Evolutionary conservation across 164 flowering plant species (phyloP).

Genomic region (Chloranthus sessilifolius): DNA sequence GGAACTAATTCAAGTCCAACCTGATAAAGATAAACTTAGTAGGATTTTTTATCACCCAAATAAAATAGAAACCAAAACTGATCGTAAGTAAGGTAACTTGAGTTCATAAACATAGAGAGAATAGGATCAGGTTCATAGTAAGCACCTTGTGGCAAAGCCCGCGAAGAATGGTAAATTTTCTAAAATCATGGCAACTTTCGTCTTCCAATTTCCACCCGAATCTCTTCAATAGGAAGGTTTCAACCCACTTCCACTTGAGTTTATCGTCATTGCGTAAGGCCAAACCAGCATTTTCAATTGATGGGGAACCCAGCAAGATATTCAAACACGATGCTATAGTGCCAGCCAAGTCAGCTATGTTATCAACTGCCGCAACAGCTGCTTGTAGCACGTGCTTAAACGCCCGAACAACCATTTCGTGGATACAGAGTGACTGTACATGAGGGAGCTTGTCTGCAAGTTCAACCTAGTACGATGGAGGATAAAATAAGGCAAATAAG

Average conservation of each 20-base stretch:
- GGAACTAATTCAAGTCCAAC: slow-evolving; percentile 97
- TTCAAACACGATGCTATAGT: slow-evolving; percentile 73
- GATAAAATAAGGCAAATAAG: slow-evolving; percentile 1
- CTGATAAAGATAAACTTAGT: slow-evolving; percentile 26
- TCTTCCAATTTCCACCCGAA: slow-evolving; percentile 69
- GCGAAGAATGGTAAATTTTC: slow-evolving; percentile 82
- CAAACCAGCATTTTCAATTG: slow-evolving; percentile 33
- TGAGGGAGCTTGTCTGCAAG: slow-evolving; percentile 96
- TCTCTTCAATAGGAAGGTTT: slow-evolving; percentile 67
- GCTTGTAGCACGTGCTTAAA: slow-evolving; percentile 85
- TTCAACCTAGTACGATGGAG: slow-evolving; percentile 58
- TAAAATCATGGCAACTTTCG: slow-evolving; percentile 44
- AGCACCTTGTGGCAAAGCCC: slow-evolving; percentile 91
- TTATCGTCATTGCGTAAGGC: slow-evolving; percentile 29
- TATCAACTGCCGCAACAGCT: slow-evolving; percentile 67
- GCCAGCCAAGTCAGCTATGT: slow-evolving; percentile 51
- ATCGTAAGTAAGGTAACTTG: slow-evolving; percentile 5
- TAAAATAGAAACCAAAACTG: neutral
- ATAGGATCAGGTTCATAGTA: neutral
- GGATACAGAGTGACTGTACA: slow-evolving; percentile 88
- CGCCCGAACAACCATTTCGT: slow-evolving; percentile 93
- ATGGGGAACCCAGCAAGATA: slow-evolving; percentile 63
- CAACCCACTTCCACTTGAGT: slow-evolving; percentile 83
- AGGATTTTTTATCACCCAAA: neutral
- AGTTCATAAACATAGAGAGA: neutral